Evolutionary conservation across 179 eudicot genomes (phyloP).

Genomic region (Vitellaria paradoxa): DNA sequence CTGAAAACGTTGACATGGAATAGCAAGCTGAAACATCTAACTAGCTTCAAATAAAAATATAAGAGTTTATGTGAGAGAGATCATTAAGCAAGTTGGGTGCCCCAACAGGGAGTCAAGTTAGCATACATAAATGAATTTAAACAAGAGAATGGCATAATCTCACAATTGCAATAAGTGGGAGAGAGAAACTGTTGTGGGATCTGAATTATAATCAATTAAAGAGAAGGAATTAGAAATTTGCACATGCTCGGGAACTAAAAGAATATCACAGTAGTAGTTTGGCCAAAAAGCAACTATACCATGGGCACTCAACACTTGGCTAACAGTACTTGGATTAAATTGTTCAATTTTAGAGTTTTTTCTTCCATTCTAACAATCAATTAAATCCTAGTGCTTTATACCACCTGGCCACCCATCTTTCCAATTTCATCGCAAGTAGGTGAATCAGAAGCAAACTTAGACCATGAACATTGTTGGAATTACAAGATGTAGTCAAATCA

Average conservation of each 20-base stretch:
- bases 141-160: too few relatives aligned
- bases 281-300: not conserved
- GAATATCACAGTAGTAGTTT: not conserved
- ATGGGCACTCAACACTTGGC: not conserved
- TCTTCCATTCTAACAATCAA: not conserved
- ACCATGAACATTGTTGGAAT: not conserved
- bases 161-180: too few relatives aligned
- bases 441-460: not conserved
- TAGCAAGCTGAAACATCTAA: too few relatives aligned
- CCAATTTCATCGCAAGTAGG: not conserved
- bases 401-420: not conserved
- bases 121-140: too few relatives aligned
- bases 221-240: too few relatives aligned
- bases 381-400: not conserved
- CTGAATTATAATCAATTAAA: too few relatives aligned
- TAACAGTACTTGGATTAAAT: not conserved
- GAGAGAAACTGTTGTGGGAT: too few relatives aligned
- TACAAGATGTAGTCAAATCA: not conserved
- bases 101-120: too few relatives aligned
- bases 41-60: too few relatives aligned
- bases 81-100: too few relatives aligned
- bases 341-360: not conserved
- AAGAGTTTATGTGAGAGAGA: too few relatives aligned
- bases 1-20: too few relatives aligned
- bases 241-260: not conserved